Conservation (phyloP, 192 early-diverging fungal species). For the Coemansia sp. region DNA sequence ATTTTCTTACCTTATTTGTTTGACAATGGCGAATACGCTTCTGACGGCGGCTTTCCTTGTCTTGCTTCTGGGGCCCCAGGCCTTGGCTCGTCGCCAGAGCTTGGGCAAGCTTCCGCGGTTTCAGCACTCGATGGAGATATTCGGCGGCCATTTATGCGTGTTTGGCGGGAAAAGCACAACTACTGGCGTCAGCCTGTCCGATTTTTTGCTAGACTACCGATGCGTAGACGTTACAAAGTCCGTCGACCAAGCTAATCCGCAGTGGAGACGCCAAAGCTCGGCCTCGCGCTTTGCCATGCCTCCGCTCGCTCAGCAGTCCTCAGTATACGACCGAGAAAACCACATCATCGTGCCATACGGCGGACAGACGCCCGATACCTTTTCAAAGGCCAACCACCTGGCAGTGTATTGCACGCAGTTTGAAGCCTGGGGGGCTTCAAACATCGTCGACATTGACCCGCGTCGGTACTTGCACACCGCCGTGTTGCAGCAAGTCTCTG, state of each 20-base stretch:
- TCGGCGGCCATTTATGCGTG: conserved; percentile 45
- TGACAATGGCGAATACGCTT: neutral
- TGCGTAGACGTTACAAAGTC: conserved; percentile 41
- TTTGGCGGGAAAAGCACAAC: conserved; percentile 37
- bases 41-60: neutral
- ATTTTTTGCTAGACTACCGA: conserved; percentile 45
- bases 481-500: conserved; percentile 33
- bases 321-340: conserved; percentile 43
- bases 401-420: conserved; percentile 38
- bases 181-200: conserved; percentile 7
- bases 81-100: neutral
- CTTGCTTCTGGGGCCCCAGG: conserved; percentile 3
- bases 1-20: neutral
- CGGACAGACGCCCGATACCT: conserved; percentile 32
- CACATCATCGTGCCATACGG: conserved; percentile 47
- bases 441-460: conserved; percentile 21
- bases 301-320: conserved; percentile 48
- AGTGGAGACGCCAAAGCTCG: conserved; percentile 40
- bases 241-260: conserved; percentile 17
- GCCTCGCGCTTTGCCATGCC: conserved; percentile 54
- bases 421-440: conserved; percentile 50
- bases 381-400: conserved; percentile 34
- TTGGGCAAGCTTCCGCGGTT: conserved; percentile 31
- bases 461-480: conserved; percentile 44
- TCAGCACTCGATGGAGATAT: conserved; percentile 52